Conservation (phyloP, 768 basidiomycete species). For the Suillus sp. region DNA sequence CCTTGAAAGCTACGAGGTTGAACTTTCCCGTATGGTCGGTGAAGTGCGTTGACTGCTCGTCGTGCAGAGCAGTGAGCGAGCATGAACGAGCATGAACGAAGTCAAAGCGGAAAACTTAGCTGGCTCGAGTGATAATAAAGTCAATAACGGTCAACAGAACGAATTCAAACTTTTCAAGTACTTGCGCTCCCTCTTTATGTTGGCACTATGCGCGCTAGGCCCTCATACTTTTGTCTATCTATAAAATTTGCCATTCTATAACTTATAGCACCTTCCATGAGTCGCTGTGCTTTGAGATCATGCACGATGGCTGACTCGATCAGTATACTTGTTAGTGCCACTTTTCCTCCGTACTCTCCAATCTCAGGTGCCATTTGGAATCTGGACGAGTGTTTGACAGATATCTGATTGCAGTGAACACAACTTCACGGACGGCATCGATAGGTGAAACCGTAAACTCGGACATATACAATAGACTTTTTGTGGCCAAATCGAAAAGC, state of each 20-base stretch:
- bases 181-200: background rate
- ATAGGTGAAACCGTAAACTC: background rate
- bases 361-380: background rate
- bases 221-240: background rate
- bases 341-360: background rate
- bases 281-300: background rate
- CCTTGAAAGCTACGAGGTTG: constrained; percentile 15
- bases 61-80: constrained; percentile 22
- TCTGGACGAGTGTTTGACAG: background rate
- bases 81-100: constrained; percentile 22
- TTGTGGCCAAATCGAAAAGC: background rate
- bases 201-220: background rate
- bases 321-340: background rate
- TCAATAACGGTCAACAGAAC: background rate
- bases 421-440: background rate
- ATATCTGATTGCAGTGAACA: background rate
- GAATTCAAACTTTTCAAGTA: background rate
- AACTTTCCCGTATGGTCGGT: constrained; percentile 14
- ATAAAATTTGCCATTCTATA: background rate
- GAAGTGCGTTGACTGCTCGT: constrained; percentile 18
- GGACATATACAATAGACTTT: background rate
- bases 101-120: background rate
- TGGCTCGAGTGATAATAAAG: background rate
- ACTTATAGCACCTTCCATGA: background rate
- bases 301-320: background rate